These are phyloP conservation scores for Primulina tabacum DNA, from an alignment of 257 asterid species.

Conservation along the genomic window DNA sequence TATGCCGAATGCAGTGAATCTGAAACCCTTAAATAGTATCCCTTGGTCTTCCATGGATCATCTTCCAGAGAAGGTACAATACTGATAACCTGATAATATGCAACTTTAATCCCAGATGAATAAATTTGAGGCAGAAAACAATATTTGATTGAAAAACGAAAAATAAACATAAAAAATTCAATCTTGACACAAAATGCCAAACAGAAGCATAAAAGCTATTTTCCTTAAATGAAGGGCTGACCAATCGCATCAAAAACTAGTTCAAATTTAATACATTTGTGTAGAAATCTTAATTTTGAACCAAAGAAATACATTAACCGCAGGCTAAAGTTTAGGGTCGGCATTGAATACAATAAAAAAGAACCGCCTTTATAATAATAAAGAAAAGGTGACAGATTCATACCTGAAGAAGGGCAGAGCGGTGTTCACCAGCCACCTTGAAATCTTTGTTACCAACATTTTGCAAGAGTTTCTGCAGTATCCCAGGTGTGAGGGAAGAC, in stretches of 20 bases:
- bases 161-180: background rate
- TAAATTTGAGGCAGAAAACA: constrained; percentile 5
- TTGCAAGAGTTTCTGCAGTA: constrained; percentile 62
- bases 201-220: no score
- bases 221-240: no score
- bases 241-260: no score
- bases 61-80: constrained; percentile 85
- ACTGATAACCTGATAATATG: constrained; percentile 55
- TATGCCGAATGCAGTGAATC: constrained; percentile 95
- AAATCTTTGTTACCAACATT: constrained; percentile 64
- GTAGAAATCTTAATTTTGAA: no score
- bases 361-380: background rate
- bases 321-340: no score
- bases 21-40: constrained; percentile 81
- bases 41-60: constrained; percentile 94
- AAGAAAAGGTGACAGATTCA: background rate
- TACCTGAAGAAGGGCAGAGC: constrained; percentile 92
- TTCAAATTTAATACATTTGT: no score
- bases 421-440: constrained; percentile 86
- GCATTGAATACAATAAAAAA: background rate
- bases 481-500: constrained; percentile 84
- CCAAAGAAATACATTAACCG: no score
- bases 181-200: background rate
- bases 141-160: background rate
- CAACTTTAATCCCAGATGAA: background rate